Percentiles rank a stretch among this genome's conserved stretches.
Conservation (phyloP, 163 green algal genomes). For the Picocystis sp. region DNA sequence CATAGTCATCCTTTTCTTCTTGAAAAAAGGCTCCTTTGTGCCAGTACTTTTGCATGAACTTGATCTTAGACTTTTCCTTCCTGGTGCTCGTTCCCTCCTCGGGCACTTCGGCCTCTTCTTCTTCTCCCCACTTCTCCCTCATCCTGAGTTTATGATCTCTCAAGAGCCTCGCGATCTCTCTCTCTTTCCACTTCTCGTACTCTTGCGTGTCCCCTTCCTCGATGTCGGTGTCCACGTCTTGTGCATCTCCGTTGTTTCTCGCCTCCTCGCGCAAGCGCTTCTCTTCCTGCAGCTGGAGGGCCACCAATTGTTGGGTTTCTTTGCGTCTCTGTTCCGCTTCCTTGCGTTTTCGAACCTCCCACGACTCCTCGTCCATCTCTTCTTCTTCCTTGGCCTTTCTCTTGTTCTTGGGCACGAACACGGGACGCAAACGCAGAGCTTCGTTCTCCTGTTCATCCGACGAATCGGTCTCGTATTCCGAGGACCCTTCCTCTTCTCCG, state of each 20-base stretch:
- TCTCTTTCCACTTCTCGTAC: constrained; percentile 5
- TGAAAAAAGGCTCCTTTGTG: constrained; percentile 96
- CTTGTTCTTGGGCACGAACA: constrained; percentile 1
- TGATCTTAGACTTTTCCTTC: constrained; percentile 52
- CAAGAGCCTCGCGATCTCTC: constrained; percentile 16
- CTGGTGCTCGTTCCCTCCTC: background rate
- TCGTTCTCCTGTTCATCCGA: background rate
- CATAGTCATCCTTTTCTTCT: constrained; percentile 26
- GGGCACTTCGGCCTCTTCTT: background rate
- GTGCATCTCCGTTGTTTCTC: background rate
- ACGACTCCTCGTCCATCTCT: too few relatives aligned
- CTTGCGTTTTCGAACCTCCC: too few relatives aligned
- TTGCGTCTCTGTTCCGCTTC: too few relatives aligned
- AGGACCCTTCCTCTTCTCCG: background rate
- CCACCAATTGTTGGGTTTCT: too few relatives aligned
- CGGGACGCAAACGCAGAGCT: background rate
- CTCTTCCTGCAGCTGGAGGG: background rate
- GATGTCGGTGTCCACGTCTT: constrained; percentile 5
- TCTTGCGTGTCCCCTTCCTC: constrained; percentile 1
- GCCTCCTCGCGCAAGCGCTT: background rate
- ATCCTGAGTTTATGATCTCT: background rate
- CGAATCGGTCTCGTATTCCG: constrained; percentile 5
- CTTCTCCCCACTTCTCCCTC: background rate
- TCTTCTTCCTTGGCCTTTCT: background rate
- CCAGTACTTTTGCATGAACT: constrained; percentile 96